Percentiles rank a stretch among this genome's conserved stretches.
phyloP scores from a whole-genome alignment of 495 filamentous ascomycete species.

The Hyaloscypha finlandica region DNA sequence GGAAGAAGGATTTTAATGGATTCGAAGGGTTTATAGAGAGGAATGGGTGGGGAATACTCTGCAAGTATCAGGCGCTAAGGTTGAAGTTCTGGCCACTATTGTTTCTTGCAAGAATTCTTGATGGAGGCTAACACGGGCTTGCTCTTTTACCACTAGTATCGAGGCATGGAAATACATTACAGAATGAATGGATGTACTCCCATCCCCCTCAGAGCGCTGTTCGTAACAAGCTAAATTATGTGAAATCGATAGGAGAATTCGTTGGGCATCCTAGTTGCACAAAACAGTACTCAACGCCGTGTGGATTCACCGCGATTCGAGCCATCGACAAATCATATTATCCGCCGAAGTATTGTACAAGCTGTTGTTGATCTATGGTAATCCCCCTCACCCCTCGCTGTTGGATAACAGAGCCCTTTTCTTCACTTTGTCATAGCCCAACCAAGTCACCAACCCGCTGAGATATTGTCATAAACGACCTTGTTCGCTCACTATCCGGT shows the following conservation, averaged over 20 bases:
- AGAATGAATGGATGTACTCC: constrained; percentile 16
- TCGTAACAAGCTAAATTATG: constrained; percentile 26
- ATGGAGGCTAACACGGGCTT: constrained; percentile 33
- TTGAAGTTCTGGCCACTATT: constrained; percentile 17
- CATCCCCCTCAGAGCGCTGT: constrained; percentile 4
- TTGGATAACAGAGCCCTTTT: not conserved
- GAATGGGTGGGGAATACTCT: constrained; percentile 3
- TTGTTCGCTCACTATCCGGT: constrained; percentile 67
- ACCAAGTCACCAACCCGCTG: constrained; percentile 50
- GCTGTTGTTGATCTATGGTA: not conserved
- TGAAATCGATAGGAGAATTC: constrained; percentile 18
- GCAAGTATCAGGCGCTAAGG: constrained; percentile 36
- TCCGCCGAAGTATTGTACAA: too few relatives aligned
- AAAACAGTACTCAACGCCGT: not conserved
- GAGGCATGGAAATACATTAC: constrained; percentile 5
- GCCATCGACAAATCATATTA: not conserved
- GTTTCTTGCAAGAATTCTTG: constrained; percentile 11
- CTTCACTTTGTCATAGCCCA: constrained; percentile 13
- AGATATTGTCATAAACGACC: constrained; percentile 72
- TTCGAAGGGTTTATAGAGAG: not conserved
- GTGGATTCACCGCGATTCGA: too few relatives aligned
- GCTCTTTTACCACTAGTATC: constrained; percentile 12
- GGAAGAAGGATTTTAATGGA: constrained; percentile 27
- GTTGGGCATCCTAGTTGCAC: not conserved
- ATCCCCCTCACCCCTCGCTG: too few relatives aligned